These are phyloP conservation scores for Cordyceps javanica DNA, from an alignment of 2,329 filamentous ascomycete genomes.

Conservation along the genomic window DNA sequence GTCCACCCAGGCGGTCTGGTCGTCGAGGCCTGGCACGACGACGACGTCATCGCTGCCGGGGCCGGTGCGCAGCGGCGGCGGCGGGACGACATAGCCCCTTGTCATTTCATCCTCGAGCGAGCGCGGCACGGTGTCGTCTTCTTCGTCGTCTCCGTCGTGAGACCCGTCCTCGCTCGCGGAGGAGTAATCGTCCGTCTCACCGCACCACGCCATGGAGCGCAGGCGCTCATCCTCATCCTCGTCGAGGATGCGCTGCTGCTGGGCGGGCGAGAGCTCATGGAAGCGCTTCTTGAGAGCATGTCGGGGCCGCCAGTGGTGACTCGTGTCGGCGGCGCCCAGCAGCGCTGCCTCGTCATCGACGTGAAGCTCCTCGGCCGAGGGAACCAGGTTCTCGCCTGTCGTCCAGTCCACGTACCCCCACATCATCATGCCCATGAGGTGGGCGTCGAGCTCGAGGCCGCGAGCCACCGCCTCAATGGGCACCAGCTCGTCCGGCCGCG, in stretches of 20 bases:
- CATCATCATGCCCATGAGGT: slow-evolving; percentile 51
- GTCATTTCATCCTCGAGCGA: slow-evolving; percentile 27
- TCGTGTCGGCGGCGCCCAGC: slow-evolving; percentile 24
- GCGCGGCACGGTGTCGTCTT: slow-evolving; percentile 2
- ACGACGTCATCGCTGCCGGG: background rate
- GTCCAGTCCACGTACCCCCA: slow-evolving; percentile 56
- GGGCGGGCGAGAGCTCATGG: slow-evolving; percentile 27
- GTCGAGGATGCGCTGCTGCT: slow-evolving; percentile 33
- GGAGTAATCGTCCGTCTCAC: slow-evolving; percentile 17
- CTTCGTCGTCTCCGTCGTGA: background rate
- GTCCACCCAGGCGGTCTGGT: slow-evolving; percentile 20
- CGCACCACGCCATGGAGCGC: slow-evolving; percentile 28
- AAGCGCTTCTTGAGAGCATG: slow-evolving; percentile 42
- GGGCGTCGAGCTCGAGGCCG: slow-evolving; percentile 44
- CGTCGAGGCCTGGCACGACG: slow-evolving; percentile 16
- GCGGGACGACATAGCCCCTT: slow-evolving; percentile 26
- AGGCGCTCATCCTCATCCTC: slow-evolving; percentile 30
- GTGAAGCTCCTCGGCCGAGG: slow-evolving; percentile 44
- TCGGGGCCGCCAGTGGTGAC: slow-evolving; percentile 36
- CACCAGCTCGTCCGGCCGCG: slow-evolving; percentile 53
- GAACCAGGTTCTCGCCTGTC: slow-evolving; percentile 45
- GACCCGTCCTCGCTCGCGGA: background rate
- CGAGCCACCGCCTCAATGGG: slow-evolving; percentile 49
- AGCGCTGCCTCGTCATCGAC: slow-evolving; percentile 38
- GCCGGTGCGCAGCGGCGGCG: no score